phyloP scores from a whole-genome alignment of 176 grass and related monocot genomes.

The Aegilops umbellulata region DNA sequence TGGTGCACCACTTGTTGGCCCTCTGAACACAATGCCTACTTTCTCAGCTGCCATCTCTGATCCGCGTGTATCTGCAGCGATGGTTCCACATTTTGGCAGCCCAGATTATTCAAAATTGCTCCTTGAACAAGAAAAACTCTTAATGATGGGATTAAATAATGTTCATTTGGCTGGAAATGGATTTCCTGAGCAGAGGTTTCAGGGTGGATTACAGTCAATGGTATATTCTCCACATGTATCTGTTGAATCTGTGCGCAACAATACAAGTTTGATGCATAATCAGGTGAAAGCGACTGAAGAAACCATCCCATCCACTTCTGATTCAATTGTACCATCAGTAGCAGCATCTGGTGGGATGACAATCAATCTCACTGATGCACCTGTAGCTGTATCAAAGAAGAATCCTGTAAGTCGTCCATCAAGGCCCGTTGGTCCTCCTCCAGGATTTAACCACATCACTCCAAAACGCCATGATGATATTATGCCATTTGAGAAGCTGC shows the following conservation, averaged over 20 bases:
- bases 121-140: constrained; percentile 26
- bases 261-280: constrained; percentile 22
- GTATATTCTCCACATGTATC: constrained; percentile 35
- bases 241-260: constrained; percentile 31
- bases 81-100: constrained; percentile 28
- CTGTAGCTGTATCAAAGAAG: constrained; percentile 46
- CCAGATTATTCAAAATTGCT: constrained; percentile 43
- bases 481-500: constrained; percentile 32
- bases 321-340: constrained; percentile 49
- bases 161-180: constrained; percentile 58
- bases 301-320: constrained; percentile 41
- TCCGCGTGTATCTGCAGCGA: constrained; percentile 18
- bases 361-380: constrained; percentile 43
- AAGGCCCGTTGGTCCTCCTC: constrained; percentile 79
- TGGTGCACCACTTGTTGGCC: constrained; percentile 34
- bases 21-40: constrained; percentile 37
- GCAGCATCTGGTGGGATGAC: constrained; percentile 30
- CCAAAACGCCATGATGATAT: constrained; percentile 57
- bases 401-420: constrained; percentile 77
- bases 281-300: constrained; percentile 42
- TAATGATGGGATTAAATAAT: constrained; percentile 40
- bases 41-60: constrained; percentile 36
- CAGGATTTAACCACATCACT: constrained; percentile 62
- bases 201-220: constrained; percentile 39
- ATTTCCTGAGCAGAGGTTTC: constrained; percentile 50